These are phyloP conservation scores for Phlebiopsis flavidoalba DNA, from an alignment of 768 basidiomycete genomes.

Conservation along the genomic window DNA sequence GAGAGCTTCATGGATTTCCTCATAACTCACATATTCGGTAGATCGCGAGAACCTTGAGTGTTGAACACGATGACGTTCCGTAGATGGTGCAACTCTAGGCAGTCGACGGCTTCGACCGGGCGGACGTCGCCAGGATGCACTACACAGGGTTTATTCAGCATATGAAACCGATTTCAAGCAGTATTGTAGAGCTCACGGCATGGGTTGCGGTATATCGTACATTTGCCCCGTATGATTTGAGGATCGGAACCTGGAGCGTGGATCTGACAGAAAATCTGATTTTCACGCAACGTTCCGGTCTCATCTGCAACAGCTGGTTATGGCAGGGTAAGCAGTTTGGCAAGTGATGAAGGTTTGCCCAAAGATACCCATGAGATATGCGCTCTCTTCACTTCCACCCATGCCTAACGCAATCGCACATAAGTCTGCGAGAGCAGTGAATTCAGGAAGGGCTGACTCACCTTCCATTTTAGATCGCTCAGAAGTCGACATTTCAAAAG, in stretches of 20 bases:
- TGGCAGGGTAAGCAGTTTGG: background rate
- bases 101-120: conserved; percentile 5
- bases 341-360: background rate
- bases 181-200: conserved; percentile 1
- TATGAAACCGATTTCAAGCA: background rate
- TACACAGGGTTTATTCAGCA: background rate
- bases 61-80: conserved; percentile 10
- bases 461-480: conserved; percentile 11
- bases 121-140: conserved; percentile 11
- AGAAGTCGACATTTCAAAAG: conserved; percentile 4
- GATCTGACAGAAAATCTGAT: conserved; percentile 10
- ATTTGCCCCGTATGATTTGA: background rate
- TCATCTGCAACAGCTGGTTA: conserved; percentile 8
- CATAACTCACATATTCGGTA: conserved; percentile 10
- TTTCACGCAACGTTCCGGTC: conserved; percentile 2
- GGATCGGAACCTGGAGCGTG: background rate
- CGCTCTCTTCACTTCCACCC: conserved; percentile 9
- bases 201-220: conserved; percentile 10
- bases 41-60: conserved; percentile 1
- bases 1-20: background rate
- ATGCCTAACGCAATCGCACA: background rate
- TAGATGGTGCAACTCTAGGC: conserved; percentile 4
- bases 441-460: background rate
- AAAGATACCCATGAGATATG: conserved; percentile 9
- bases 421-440: background rate